Percentiles rank a stretch among this genome's conserved stretches.
These are phyloP conservation scores for Penicillium sp. DNA, from an alignment of 2,329 filamentous ascomycete genomes.

Conservation along the genomic window DNA sequence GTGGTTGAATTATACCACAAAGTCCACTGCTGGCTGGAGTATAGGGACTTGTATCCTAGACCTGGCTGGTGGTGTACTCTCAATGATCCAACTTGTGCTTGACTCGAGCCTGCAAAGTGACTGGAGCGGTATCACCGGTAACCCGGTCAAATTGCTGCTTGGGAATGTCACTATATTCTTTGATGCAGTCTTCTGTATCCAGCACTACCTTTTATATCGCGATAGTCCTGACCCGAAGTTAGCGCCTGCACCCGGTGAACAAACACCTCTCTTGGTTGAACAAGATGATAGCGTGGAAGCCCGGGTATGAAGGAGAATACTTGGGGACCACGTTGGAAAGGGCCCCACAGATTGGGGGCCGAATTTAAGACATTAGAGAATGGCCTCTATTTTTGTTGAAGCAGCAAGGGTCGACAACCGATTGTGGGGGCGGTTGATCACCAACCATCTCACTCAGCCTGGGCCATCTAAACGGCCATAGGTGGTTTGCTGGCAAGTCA, in stretches of 20 bases:
- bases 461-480: background rate
- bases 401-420: background rate
- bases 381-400: conserved; percentile 17
- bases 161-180: conserved; percentile 85
- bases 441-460: background rate
- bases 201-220: conserved; percentile 82
- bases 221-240: conserved; percentile 26
- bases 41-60: conserved; percentile 85
- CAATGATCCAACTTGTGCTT: conserved; percentile 76
- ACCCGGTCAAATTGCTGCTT: conserved; percentile 85
- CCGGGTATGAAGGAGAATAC: background rate
- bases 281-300: conserved; percentile 8
- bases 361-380: conserved; percentile 18
- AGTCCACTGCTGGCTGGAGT: conserved; percentile 82
- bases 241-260: conserved; percentile 17
- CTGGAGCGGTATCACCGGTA: conserved; percentile 89
- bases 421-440: conserved; percentile 11
- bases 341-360: conserved; percentile 1
- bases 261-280: conserved; percentile 33
- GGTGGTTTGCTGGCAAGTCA: background rate
- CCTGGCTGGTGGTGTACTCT: conserved; percentile 76
- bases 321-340: background rate
- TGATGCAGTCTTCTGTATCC: conserved; percentile 79
- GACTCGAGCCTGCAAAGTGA: conserved; percentile 83
- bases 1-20: conserved; percentile 77